phyloP scores from a whole-genome alignment of 1,284 basidiomycete species.

The Ceratobasidium sp. region DNA sequence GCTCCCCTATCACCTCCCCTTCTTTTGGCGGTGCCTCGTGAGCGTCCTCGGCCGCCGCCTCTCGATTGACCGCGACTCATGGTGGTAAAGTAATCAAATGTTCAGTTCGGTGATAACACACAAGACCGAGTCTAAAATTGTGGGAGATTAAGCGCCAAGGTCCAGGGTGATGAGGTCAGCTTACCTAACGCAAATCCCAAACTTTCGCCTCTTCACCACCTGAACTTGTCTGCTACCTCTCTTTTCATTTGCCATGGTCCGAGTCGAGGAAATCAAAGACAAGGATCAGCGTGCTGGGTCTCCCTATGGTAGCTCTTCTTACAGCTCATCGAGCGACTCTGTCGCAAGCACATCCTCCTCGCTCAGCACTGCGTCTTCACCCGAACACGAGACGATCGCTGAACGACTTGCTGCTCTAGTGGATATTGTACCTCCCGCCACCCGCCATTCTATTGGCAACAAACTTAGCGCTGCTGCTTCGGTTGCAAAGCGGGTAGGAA shows the following conservation, averaged over 20 bases:
- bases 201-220: constrained; percentile 39
- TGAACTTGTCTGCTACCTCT: constrained; percentile 14
- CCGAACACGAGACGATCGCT: constrained; percentile 77
- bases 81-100: constrained; percentile 16
- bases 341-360: constrained; percentile 81
- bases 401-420: constrained; percentile 92
- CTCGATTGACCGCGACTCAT: constrained; percentile 40
- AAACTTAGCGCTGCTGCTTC: constrained; percentile 71
- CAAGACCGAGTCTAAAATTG: constrained; percentile 40
- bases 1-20: constrained; percentile 3
- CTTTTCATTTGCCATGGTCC: constrained; percentile 71
- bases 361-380: constrained; percentile 62
- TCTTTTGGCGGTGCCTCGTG: background rate
- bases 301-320: constrained; percentile 76
- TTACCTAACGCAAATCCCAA: constrained; percentile 38
- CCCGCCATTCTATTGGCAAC: constrained; percentile 79
- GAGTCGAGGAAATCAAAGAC: constrained; percentile 85
- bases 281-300: constrained; percentile 69
- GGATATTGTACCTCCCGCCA: constrained; percentile 94
- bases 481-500: constrained; percentile 74
- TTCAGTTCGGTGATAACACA: constrained; percentile 27
- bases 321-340: constrained; percentile 74
- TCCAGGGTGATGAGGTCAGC: constrained; percentile 38
- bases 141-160: constrained; percentile 30
- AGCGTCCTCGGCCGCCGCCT: constrained; percentile 9